Evolutionary conservation across 2,329 filamentous ascomycete species (phyloP), one percentile per base, ranked within the genome.

Genomic region (Talaromyces sp.): DNA sequence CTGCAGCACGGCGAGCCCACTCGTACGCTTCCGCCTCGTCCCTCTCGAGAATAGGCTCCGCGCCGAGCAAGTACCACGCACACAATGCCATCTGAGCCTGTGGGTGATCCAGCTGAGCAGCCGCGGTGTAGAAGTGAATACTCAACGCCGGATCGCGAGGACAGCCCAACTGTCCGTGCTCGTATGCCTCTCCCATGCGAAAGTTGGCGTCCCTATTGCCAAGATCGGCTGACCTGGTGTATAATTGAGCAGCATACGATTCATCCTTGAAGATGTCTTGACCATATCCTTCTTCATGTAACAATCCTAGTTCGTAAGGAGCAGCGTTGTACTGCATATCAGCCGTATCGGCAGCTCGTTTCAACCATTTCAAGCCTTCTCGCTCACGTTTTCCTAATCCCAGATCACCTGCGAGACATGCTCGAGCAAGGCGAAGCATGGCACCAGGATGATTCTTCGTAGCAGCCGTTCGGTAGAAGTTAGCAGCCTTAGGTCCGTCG

Each of bases 11-110:
- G 72, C 88, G 88, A 16, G 95, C 93, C 95, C 95, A 99, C 76
- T 97, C 93, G 73, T 96, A 98, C 10, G 95, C 95, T 78, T 99
- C 95, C 70, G 90, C 90, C 76, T 98, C 94, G 72, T 99, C 94
- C 79, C 95, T 97, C 67, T 97, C 93, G 24, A 99, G 81, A 14
- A 98, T 88, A 0, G 93, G 93, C 70, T 93, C 90, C 1, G 95
- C 95, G 11, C 95, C 95, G 47, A 98, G 90, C 85, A 98, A 90
- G 77, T 98, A 99, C 95, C 95, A 99, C 11, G 95, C 95, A 78
- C 95, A 99, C 9, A 99, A 83, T 4, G 94, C 94, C 93, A 99
- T 97, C 93, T 98, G 98, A 57, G 93, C 94, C 57, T 88, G 86
- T 0, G 93, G 84, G 73, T 97, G 90, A 1, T 92, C 92, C 54